Evolutionary conservation across 768 basidiomycete species (phyloP).

Genomic region (Podaxis sp.): DNA sequence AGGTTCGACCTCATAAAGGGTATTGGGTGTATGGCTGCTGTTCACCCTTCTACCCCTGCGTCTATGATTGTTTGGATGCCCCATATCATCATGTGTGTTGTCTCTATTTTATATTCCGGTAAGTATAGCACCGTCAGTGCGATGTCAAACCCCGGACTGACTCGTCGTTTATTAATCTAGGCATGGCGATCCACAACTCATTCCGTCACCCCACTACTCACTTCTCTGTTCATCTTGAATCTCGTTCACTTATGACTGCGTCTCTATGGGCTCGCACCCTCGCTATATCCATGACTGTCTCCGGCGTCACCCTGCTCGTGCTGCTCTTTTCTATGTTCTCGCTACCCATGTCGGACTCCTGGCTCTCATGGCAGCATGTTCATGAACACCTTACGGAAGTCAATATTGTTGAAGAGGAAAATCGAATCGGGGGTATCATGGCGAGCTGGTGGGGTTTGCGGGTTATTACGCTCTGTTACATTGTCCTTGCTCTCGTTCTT

Average conservation of each 20-base stretch:
- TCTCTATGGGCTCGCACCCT: conserved; percentile 59
- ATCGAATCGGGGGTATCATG: conserved; percentile 27
- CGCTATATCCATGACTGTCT: conserved; percentile 44
- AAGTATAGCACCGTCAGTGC: not conserved
- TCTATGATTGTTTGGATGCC: conserved; percentile 46
- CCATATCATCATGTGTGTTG: conserved; percentile 40
- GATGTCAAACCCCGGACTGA: not conserved
- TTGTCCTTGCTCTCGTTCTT: conserved; percentile 33
- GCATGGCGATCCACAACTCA: conserved; percentile 34
- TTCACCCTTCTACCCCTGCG: conserved; percentile 42
- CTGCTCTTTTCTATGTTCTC: conserved; percentile 38
- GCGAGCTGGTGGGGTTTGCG: conserved; percentile 43
- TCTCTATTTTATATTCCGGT: conserved; percentile 45
- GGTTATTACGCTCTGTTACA: conserved; percentile 36
- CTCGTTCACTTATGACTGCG: conserved; percentile 41
- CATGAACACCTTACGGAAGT: conserved; percentile 43
- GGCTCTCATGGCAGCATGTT: conserved; percentile 46
- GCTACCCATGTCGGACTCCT: conserved; percentile 31
- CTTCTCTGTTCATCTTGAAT: conserved; percentile 36
- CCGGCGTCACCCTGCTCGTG: conserved; percentile 40
- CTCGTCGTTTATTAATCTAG: conserved; percentile 21
- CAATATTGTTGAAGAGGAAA: conserved; percentile 26
- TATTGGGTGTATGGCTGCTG: conserved; percentile 52
- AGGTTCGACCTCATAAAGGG: conserved; percentile 62
- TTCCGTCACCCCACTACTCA: conserved; percentile 23